These are phyloP conservation scores for Aspergillus cejpii DNA, from an alignment of 2,329 filamentous ascomycete species.

Conservation along the genomic window DNA sequence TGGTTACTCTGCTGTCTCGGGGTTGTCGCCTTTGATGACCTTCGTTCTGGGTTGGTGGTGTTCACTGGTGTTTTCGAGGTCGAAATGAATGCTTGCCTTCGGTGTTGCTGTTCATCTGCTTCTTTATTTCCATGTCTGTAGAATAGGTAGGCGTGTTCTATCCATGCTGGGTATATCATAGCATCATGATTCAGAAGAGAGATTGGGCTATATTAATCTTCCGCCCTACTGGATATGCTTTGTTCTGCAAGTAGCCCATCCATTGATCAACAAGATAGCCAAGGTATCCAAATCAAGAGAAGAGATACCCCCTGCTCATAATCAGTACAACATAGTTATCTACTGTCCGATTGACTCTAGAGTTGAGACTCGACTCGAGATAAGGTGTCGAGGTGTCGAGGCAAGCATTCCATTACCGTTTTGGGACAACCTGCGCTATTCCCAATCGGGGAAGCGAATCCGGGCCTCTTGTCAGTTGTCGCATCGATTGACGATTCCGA, in stretches of 20 bases:
- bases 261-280: too few species aligned
- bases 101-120: slow-evolving; percentile 11
- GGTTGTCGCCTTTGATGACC: slow-evolving; percentile 14
- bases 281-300: too few species aligned
- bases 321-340: too few species aligned
- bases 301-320: background rate
- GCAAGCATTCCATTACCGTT: slow-evolving; percentile 19
- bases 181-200: background rate
- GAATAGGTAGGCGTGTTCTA: background rate
- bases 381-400: background rate
- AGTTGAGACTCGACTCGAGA: too few species aligned
- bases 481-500: too few species aligned
- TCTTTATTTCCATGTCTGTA: background rate
- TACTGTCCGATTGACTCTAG: too few species aligned
- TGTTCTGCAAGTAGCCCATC: background rate
- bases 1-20: slow-evolving; percentile 18
- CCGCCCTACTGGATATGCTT: background rate
- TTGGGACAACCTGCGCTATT: slow-evolving; percentile 28
- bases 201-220: background rate
- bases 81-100: slow-evolving; percentile 24
- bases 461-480: slow-evolving; percentile 40
- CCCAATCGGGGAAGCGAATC: slow-evolving; percentile 53
- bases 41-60: slow-evolving; percentile 22
- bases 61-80: slow-evolving; percentile 26
- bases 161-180: too few species aligned